A percentile compares a stretch with the other conserved stretches of the same genome.
These are phyloP conservation scores for Neospora caninum DNA, from an alignment of 169 alveolate species.

Conservation along the genomic window DNA sequence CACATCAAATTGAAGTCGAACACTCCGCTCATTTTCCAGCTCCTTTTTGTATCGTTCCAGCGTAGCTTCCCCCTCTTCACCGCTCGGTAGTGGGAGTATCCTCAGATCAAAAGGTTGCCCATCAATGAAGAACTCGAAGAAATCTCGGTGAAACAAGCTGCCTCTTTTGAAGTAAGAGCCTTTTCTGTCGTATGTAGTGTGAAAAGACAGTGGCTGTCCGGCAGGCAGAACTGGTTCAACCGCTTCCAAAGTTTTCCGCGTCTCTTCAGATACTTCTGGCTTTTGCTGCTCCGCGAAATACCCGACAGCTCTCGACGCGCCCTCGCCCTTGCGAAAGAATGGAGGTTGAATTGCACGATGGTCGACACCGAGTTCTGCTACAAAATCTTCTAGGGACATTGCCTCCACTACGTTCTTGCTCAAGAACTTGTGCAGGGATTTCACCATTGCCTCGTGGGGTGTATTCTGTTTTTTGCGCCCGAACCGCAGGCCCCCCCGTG, in stretches of 20 bases:
- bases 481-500: too few relatives aligned
- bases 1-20: not conserved
- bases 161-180: not conserved
- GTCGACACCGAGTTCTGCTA: too few relatives aligned
- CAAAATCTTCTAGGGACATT: too few relatives aligned
- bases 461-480: too few relatives aligned
- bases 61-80: not conserved
- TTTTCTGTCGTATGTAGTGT: not conserved
- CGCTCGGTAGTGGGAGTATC: not conserved
- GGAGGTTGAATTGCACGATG: too few relatives aligned
- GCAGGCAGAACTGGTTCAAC: not conserved
- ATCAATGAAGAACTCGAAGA: not conserved
- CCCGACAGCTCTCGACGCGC: not conserved
- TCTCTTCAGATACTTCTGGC: not conserved
- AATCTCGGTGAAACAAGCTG: not conserved
- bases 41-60: not conserved
- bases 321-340: not conserved
- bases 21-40: not conserved
- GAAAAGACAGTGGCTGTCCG: not conserved
- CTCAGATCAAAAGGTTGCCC: not conserved
- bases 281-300: not conserved
- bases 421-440: too few relatives aligned
- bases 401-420: too few relatives aligned
- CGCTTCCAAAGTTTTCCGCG: not conserved
- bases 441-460: too few relatives aligned